Conservation (phyloP, 345 rosid species). For the Rhodamnia argentea region DNA sequence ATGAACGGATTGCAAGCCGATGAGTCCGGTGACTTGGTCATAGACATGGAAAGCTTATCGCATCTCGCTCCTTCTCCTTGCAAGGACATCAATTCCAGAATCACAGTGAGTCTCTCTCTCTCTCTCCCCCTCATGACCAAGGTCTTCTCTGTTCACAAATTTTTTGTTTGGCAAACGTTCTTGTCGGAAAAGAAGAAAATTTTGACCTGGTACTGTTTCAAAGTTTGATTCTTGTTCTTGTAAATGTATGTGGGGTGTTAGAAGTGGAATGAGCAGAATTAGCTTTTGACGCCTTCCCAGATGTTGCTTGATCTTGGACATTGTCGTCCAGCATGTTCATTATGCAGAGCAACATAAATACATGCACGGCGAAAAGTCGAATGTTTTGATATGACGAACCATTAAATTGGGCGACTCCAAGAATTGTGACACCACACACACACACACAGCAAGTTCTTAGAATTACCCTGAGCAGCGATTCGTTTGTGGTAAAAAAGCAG, state of each 20-base stretch:
- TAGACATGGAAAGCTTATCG: constrained; percentile 58
- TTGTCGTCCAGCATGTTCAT: not conserved
- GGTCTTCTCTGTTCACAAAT: not conserved
- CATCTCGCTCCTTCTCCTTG: constrained; percentile 4
- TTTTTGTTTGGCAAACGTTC: not conserved
- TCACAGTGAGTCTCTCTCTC: constrained; percentile 25
- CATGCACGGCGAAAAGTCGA: not conserved
- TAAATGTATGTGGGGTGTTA: not conserved
- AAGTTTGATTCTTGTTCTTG: not conserved
- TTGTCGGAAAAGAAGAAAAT: not conserved
- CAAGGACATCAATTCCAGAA: constrained; percentile 44
- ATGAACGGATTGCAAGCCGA: constrained; percentile 36
- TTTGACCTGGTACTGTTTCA: not conserved
- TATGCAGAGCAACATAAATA: not conserved
- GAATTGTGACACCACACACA: not conserved
- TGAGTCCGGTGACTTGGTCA: constrained; percentile 54
- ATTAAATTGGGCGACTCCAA: not conserved
- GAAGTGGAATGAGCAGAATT: not conserved
- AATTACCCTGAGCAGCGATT: not conserved
- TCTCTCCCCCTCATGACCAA: not conserved
- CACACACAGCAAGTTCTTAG: not conserved
- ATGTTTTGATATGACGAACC: not conserved
- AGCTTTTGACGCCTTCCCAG: not conserved
- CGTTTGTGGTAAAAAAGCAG: not conserved
- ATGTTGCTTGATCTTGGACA: not conserved